phyloP scores from a whole-genome alignment of 768 basidiomycete genomes.

The Lactarius hengduanensis region DNA sequence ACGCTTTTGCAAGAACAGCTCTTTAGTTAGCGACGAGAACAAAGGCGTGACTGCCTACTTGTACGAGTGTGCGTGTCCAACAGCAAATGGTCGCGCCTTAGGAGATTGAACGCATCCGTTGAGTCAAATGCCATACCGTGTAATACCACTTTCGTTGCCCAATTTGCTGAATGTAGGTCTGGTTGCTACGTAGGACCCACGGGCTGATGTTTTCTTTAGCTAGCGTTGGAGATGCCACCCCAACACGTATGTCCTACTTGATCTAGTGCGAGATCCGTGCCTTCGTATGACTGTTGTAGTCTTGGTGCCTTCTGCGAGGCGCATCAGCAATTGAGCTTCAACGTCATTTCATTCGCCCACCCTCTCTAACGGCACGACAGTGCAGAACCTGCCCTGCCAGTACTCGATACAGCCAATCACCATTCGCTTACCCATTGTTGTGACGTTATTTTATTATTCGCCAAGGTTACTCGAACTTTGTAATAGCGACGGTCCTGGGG shows the following conservation, averaged over 20 bases:
- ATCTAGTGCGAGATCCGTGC: background rate
- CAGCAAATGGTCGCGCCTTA: slow-evolving; percentile 1
- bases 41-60: slow-evolving; percentile 84
- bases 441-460: slow-evolving; percentile 6
- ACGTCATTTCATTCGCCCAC: slow-evolving; percentile 66
- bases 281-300: slow-evolving; percentile 34
- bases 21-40: slow-evolving; percentile 77
- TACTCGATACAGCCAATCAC: slow-evolving; percentile 52
- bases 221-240: slow-evolving; percentile 79
- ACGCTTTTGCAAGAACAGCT: slow-evolving; percentile 59
- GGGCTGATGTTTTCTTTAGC: slow-evolving; percentile 40
- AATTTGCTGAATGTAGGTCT: slow-evolving; percentile 67
- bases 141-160: slow-evolving; percentile 67
- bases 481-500: slow-evolving; percentile 75
- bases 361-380: slow-evolving; percentile 63
- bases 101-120: slow-evolving; percentile 50
- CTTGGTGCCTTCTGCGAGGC: slow-evolving; percentile 70
- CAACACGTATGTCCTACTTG: slow-evolving; percentile 56
- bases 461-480: slow-evolving; percentile 51
- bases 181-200: slow-evolving; percentile 20
- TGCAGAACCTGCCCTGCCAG: slow-evolving; percentile 71
- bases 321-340: background rate
- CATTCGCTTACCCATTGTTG: slow-evolving; percentile 16
- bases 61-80: slow-evolving; percentile 56
- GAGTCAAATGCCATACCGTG: background rate